Base-by-base conservation (phyloP, 179 eudicot genomes). In the Drosera spatulata region DNA sequence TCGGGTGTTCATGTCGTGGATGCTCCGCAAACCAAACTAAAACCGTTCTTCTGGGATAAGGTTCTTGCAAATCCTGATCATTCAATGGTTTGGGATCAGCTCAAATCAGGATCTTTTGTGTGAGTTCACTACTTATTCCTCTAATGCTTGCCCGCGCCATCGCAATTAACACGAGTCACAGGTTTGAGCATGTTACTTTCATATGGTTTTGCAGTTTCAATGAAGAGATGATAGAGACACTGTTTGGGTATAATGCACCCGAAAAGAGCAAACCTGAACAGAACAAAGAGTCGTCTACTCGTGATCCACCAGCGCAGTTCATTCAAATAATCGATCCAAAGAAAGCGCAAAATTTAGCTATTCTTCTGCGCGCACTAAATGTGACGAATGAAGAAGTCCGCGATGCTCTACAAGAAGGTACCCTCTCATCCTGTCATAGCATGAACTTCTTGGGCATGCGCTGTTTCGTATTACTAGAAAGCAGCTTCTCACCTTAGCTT, bases 21-120 rank as follows among this genome's bases (percentile, higher is more conserved):
- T 39, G 75, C 53, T 66, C 68, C 74, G 10, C 80, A 72, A 66
- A 71, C 90, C 41, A 91, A 80, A 81, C 64, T 91, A 45, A 91
- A 91, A 64, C 97, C 97, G 11, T 84, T 91, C 71, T 91, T 91
- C 61, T 88, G 97, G 97, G 97, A 91, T 64, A 91, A 91, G 73
- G 91, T 88, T 22, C 73, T 72, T 40, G 85, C 91, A 8, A 83
- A 60, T 47, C 81, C 94, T 63, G 78, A 80, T 50, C 82, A 80
- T 6, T 77, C 91, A 2, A 91, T 91, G 97, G 97, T 91, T 64
- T 91, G 97, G 97, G 76, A 91, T 80, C 85, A 91, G 71, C 77
- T 91, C 58, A 86, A 77, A 69, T 63, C 81, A 1, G 97, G 97
- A 14, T 90, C 91, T 6, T 87, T 84, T 68, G 84, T 80, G 91